Evolutionary conservation across 306 rosid species (phyloP).

Genomic region (Cucurbita argyrosperma): DNA sequence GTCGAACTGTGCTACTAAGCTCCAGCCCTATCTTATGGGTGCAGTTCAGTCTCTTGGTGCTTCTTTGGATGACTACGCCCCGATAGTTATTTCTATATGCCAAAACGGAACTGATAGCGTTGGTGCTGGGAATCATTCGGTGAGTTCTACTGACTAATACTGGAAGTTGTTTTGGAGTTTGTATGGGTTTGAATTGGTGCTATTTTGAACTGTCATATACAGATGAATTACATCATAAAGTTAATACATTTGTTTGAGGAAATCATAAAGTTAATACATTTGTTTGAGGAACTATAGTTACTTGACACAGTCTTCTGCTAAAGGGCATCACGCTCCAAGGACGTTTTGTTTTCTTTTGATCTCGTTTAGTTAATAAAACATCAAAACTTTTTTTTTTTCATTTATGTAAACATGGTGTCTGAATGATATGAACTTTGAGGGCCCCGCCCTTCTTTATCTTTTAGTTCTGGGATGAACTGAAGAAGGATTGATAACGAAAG

Average conservation of each 20-base stretch:
- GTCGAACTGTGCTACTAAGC: conserved; percentile 40
- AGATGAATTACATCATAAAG: neutral
- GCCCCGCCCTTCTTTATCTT: neutral
- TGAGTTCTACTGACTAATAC: conserved; percentile 15
- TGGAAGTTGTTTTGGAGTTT: neutral
- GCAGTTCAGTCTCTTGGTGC: conserved; percentile 36
- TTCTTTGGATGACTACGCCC: conserved; percentile 31
- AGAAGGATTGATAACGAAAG: neutral
- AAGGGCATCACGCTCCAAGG: neutral
- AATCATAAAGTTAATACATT: too few species aligned
- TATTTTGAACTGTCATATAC: neutral
- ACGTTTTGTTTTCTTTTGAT: neutral
- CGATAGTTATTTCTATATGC: conserved; percentile 33
- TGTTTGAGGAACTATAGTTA: neutral
- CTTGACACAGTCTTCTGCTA: neutral
- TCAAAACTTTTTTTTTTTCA: neutral
- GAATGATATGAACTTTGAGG: neutral
- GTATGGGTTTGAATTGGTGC: neutral
- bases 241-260: neutral
- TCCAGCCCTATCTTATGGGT: conserved; percentile 32
- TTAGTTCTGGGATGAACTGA: neutral
- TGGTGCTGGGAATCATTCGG: conserved; percentile 12
- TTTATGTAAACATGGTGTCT: neutral
- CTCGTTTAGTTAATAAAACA: neutral
- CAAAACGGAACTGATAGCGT: conserved; percentile 12